Conservation (phyloP, 2,329 filamentous ascomycete species). For the Calycina herbarum region DNA sequence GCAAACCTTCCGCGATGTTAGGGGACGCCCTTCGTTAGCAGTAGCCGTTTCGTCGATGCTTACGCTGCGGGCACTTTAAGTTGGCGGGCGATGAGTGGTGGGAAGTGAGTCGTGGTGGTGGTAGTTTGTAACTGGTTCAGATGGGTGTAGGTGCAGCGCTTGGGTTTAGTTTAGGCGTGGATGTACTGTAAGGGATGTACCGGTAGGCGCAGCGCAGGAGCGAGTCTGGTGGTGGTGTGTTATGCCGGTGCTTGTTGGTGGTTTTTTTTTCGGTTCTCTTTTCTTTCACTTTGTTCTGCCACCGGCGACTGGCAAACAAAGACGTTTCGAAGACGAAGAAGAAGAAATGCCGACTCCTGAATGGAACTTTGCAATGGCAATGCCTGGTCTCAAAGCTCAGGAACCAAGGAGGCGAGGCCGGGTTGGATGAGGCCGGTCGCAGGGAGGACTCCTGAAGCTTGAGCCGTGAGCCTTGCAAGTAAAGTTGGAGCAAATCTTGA, state of each 20-base stretch:
- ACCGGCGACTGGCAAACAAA: no score
- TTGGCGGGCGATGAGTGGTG: neutral
- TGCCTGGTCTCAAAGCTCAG: neutral
- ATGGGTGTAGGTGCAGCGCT: neutral
- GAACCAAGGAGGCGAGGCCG: neutral
- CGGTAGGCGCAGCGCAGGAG: conserved; percentile 3
- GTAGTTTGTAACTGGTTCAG: neutral
- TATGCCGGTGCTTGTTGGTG: neutral
- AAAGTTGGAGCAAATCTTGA: neutral
- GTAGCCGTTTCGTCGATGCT: neutral
- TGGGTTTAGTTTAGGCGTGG: neutral
- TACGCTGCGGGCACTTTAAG: neutral
- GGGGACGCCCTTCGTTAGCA: conserved; percentile 1
- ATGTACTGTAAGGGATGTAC: neutral
- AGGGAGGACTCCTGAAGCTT: neutral
- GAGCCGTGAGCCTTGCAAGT: neutral
- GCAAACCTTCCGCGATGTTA: neutral
- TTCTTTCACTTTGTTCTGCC: neutral
- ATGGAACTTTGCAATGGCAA: neutral
- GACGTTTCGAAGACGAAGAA: conserved; percentile 5
- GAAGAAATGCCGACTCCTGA: conserved; percentile 3
- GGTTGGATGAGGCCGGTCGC: conserved; percentile 2
- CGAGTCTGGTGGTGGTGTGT: neutral
- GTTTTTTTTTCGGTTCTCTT: neutral
- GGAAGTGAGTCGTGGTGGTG: neutral